A percentile compares a stretch with the other conserved stretches of the same genome.
Conservation (phyloP, 78 protist species). For the Creolimax fragrantissima region DNA sequence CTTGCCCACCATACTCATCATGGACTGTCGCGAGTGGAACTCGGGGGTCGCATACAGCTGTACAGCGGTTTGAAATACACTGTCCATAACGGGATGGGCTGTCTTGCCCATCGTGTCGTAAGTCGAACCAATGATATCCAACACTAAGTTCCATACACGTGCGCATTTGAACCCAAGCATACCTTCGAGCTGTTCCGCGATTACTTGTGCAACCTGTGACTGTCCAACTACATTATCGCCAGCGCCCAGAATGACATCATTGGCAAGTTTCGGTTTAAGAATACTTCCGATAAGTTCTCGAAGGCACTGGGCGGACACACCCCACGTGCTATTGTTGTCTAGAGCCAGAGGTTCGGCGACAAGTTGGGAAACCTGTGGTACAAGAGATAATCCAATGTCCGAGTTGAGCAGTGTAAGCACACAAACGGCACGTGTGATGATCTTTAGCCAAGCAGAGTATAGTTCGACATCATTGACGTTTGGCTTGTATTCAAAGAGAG, state of each 20-base stretch:
- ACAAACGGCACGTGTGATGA: neutral
- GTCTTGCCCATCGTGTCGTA: neutral
- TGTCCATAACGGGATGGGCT: neutral
- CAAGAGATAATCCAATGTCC: neutral
- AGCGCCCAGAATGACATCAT: neutral
- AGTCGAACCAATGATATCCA: neutral
- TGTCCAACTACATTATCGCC: neutral
- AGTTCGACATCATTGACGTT: neutral
- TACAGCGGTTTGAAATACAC: neutral
- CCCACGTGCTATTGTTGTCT: neutral
- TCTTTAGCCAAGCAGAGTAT: neutral
- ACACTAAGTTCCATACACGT: neutral
- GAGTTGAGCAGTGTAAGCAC: neutral
- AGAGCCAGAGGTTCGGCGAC: neutral
- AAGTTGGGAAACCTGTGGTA: neutral
- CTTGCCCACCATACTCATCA: neutral
- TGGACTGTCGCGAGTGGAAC: neutral
- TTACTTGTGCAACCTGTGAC: neutral
- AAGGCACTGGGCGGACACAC: neutral
- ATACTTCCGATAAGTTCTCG: neutral
- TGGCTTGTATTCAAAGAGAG: neutral
- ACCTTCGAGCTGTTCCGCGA: neutral
- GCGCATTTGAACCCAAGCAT: neutral
- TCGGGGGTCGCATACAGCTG: neutral
- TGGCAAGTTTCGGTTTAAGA: neutral